Conservation (phyloP, 2,329 filamentous ascomycete genomes). For the Neurospora sp. region DNA sequence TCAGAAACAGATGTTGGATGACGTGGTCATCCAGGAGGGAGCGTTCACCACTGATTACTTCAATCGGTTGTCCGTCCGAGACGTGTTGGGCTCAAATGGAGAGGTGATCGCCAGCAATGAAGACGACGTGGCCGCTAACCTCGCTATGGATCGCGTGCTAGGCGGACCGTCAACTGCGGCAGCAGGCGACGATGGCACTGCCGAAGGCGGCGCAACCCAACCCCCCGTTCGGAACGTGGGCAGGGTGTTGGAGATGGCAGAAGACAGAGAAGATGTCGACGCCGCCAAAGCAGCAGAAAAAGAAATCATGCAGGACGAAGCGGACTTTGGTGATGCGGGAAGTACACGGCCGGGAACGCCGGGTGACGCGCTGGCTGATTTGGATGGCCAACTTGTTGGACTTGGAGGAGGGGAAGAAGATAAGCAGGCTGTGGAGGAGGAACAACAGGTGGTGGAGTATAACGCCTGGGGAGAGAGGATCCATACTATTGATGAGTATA, state of each 20-base stretch:
- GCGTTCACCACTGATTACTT: constrained; percentile 97
- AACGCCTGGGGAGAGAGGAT: constrained; percentile 52
- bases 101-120: constrained; percentile 37
- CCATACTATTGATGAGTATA: constrained; percentile 62
- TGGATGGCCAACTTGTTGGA: constrained; percentile 1
- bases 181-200: neutral
- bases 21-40: constrained; percentile 96
- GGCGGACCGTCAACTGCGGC: constrained; percentile 46
- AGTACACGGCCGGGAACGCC: constrained; percentile 40
- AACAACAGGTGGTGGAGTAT: constrained; percentile 31
- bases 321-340: constrained; percentile 59
- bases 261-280: constrained; percentile 84
- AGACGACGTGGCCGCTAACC: constrained; percentile 62
- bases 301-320: constrained; percentile 79
- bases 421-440: constrained; percentile 17
- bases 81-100: constrained; percentile 50
- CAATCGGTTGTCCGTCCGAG: constrained; percentile 63
- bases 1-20: constrained; percentile 95
- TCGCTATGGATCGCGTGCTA: constrained; percentile 78
- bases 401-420: constrained; percentile 3
- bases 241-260: constrained; percentile 74
- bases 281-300: constrained; percentile 82
- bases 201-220: constrained; percentile 18
- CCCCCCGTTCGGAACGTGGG: constrained; percentile 47
- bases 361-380: constrained; percentile 18